Evolutionary conservation across 768 basidiomycete species (phyloP).

Genomic region (Hydnum rufescens): DNA sequence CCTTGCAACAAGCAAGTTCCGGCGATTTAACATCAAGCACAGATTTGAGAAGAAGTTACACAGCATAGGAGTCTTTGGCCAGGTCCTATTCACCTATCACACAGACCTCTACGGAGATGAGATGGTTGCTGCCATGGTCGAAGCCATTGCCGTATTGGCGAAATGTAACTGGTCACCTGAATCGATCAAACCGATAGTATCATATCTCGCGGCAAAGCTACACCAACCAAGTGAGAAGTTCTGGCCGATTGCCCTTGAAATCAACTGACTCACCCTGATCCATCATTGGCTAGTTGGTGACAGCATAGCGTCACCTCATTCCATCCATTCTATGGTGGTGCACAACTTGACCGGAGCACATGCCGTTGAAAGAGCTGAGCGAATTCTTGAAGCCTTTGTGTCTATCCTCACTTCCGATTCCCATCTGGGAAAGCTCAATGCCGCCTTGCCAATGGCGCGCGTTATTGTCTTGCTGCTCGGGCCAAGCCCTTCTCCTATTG

Average conservation of each 20-base stretch:
- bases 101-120: slow-evolving; percentile 53
- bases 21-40: slow-evolving; percentile 57
- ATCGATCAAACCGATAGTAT: slow-evolving; percentile 65
- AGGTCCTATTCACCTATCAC: slow-evolving; percentile 64
- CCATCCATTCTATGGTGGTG: slow-evolving; percentile 24
- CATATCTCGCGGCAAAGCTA: slow-evolving; percentile 67
- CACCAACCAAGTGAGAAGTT: slow-evolving; percentile 34
- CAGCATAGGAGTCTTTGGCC: slow-evolving; percentile 40
- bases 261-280: background rate
- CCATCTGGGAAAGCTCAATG: slow-evolving; percentile 49
- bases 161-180: slow-evolving; percentile 51
- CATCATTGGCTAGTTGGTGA: too few species aligned
- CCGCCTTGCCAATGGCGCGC: slow-evolving; percentile 56
- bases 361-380: slow-evolving; percentile 40
- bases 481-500: slow-evolving; percentile 39
- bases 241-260: background rate
- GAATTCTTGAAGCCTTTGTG: slow-evolving; percentile 44
- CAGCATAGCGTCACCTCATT: slow-evolving; percentile 1
- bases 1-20: slow-evolving; percentile 48
- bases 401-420: slow-evolving; percentile 34
- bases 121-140: slow-evolving; percentile 29
- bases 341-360: slow-evolving; percentile 33
- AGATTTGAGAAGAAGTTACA: slow-evolving; percentile 34
- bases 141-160: slow-evolving; percentile 40
- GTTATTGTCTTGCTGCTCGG: slow-evolving; percentile 66